These are phyloP conservation scores for Salix koriyanagi DNA, from an alignment of 345 rosid genomes.

Conservation along the genomic window DNA sequence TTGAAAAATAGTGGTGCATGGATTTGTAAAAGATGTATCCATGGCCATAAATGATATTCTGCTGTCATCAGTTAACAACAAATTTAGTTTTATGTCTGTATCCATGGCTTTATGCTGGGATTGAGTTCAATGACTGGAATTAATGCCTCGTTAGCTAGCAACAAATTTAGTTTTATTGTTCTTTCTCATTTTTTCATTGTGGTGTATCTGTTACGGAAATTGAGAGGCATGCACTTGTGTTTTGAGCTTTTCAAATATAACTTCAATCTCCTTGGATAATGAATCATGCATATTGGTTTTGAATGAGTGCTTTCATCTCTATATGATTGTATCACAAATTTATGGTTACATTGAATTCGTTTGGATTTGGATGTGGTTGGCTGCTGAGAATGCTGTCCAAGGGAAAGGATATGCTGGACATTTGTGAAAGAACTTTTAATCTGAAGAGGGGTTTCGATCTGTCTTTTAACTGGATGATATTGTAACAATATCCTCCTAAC, in stretches of 20 bases:
- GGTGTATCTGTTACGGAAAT: neutral
- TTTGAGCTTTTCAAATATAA: neutral
- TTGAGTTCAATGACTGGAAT: neutral
- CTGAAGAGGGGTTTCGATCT: neutral
- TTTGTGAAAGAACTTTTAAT: neutral
- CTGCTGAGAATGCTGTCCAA: neutral
- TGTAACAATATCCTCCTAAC: neutral
- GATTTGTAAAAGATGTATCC: neutral
- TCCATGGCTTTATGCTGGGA: neutral
- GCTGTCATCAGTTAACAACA: too few species aligned
- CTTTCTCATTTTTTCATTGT: neutral
- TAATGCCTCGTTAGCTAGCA: neutral
- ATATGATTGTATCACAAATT: neutral
- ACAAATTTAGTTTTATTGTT: neutral
- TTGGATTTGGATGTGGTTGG: neutral
- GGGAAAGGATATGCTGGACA: neutral
- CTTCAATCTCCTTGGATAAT: neutral
- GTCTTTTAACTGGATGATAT: neutral
- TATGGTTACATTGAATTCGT: neutral
- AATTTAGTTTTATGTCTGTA: too few species aligned
- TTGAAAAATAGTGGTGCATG: neutral
- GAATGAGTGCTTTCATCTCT: neutral
- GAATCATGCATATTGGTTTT: neutral
- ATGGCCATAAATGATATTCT: neutral
- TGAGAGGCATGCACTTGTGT: neutral